Conservation (phyloP, 2,329 filamentous ascomycete species). For the Cordyceps tenuipes region DNA sequence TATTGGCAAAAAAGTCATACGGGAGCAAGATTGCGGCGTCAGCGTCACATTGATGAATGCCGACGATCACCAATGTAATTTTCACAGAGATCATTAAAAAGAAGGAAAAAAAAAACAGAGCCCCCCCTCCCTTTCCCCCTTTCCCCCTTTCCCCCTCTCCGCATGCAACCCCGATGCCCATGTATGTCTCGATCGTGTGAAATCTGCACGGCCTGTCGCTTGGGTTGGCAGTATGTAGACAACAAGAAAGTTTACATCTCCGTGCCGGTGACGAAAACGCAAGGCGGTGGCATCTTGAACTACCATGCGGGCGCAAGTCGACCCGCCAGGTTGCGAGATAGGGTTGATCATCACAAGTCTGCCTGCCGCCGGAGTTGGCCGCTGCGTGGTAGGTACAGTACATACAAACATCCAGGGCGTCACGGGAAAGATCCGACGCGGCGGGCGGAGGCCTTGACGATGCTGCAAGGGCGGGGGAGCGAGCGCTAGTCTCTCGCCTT, state of each 20-base stretch:
- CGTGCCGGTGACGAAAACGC: no score
- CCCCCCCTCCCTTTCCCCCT: no score
- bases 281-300: no score
- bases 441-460: background rate
- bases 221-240: no score
- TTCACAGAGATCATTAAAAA: background rate
- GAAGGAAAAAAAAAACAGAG: no score
- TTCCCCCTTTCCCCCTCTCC: no score
- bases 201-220: no score
- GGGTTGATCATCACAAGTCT: background rate
- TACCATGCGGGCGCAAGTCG: no score
- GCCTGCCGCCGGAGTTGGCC: background rate
- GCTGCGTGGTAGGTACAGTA: no score
- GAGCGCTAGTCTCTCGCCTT: constrained; percentile 4
- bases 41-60: background rate
- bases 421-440: background rate
- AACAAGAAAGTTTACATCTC: no score
- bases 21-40: background rate
- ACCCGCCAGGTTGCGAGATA: background rate
- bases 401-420: background rate
- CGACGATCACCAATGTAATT: background rate
- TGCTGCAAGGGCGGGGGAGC: background rate
- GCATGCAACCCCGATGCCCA: background rate
- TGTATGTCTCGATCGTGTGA: no score
- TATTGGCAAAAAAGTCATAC: background rate